These are phyloP conservation scores for Populus ilicifolia DNA, from an alignment of 345 rosid genomes.

Conservation along the genomic window DNA sequence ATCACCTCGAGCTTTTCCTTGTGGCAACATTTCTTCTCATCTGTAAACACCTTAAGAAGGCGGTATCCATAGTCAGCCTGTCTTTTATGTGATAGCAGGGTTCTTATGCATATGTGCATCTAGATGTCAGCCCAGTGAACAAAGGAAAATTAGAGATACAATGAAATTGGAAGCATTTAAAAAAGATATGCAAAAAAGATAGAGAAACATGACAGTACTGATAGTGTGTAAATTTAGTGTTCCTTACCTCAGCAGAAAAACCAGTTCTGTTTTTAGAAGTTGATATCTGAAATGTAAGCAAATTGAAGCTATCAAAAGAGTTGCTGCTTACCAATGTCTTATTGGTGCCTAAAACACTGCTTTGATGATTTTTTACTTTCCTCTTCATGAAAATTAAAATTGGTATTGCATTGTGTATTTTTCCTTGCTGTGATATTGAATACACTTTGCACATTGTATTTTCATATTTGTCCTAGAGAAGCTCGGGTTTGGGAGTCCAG, in stretches of 20 bases:
- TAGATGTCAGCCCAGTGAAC: background rate
- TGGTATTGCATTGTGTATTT: background rate
- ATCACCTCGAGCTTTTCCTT: background rate
- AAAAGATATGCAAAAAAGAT: background rate
- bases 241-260: background rate
- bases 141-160: background rate
- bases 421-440: background rate
- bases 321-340: background rate
- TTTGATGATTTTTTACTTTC: background rate
- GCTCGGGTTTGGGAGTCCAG: background rate
- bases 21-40: background rate
- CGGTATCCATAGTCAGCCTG: background rate
- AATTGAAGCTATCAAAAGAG: background rate
- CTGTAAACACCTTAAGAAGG: background rate
- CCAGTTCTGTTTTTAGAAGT: background rate
- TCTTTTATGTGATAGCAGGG: background rate
- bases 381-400: background rate
- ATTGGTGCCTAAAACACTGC: background rate
- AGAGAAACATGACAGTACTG: background rate
- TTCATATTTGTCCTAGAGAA: background rate
- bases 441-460: background rate
- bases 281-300: background rate
- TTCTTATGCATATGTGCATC: background rate
- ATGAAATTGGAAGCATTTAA: background rate
- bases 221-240: background rate